A percentile compares a stretch with the other conserved stretches of the same genome.
Conservation (phyloP, 2,329 filamentous ascomycete genomes). For the Penicillium digitatum region DNA sequence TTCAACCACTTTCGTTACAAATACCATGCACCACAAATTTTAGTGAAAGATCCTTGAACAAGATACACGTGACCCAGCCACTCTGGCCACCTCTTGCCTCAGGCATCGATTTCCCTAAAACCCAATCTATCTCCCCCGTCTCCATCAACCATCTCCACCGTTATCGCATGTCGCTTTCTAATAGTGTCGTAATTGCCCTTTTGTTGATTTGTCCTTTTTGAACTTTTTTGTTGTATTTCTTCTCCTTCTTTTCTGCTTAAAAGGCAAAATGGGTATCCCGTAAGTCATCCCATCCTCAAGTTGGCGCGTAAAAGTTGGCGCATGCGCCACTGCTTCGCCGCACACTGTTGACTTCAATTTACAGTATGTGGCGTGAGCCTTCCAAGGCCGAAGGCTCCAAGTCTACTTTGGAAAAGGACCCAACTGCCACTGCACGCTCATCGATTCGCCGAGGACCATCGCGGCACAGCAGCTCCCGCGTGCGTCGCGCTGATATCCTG, state of each 20-base stretch:
- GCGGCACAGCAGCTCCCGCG: conserved; percentile 25
- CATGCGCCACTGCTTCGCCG: conserved; percentile 16
- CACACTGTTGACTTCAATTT: conserved; percentile 21
- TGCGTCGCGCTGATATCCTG: conserved; percentile 28
- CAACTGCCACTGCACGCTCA: conserved; percentile 52
- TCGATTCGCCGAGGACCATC: conserved; percentile 50
- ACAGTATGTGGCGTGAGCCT: conserved; percentile 55
- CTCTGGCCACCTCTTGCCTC: conserved; percentile 11
- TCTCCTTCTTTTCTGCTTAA: background rate
- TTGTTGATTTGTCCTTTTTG: background rate
- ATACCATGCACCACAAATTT: background rate
- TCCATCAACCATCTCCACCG: conserved; percentile 11
- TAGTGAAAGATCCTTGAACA: background rate
- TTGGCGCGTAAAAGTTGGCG: conserved; percentile 5
- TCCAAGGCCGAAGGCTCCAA: conserved; percentile 42
- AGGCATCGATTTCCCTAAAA: conserved; percentile 17
- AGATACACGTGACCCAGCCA: background rate
- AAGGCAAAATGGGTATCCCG: conserved; percentile 41
- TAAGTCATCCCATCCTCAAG: conserved; percentile 29
- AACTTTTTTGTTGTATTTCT: background rate
- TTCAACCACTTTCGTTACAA: fast-evolving
- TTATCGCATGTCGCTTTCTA: conserved; percentile 7
- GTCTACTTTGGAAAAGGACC: conserved; percentile 50
- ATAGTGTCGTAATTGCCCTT: background rate
- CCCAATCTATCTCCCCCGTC: conserved; percentile 24